Percentiles rank a stretch among this genome's conserved stretches.
Conservation (phyloP, 2,329 filamentous ascomycete species). For the Hymenoscyphus occultus region DNA sequence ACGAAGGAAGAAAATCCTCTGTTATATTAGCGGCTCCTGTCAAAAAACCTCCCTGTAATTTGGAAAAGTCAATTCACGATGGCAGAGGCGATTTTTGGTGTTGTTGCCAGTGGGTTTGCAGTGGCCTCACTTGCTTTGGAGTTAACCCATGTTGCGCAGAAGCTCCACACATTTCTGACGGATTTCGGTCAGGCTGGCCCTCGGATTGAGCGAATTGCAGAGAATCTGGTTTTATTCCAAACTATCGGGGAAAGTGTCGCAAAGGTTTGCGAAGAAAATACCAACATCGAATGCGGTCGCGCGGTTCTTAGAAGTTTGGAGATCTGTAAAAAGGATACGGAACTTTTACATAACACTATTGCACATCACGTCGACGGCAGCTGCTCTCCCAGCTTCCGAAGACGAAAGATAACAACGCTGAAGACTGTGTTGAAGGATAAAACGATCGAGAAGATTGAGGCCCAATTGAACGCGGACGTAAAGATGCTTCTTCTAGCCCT, state of each 20-base stretch:
- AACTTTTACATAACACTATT: not conserved
- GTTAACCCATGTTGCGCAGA: conserved; percentile 14
- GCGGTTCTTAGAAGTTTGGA: conserved; percentile 12
- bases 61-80: no score
- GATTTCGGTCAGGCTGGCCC: not conserved
- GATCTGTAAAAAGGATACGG: conserved; percentile 10
- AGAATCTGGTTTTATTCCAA: conserved; percentile 14
- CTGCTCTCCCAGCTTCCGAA: not conserved
- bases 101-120: conserved; percentile 14
- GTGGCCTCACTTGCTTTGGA: conserved; percentile 17
- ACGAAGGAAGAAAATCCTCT: no score
- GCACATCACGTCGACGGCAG: not conserved
- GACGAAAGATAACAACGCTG: conserved; percentile 7
- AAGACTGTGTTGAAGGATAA: conserved; percentile 12
- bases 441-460: conserved; percentile 15
- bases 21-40: no score
- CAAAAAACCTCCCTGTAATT: no score
- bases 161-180: conserved; percentile 12
- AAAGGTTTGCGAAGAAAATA: conserved; percentile 11
- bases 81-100: conserved; percentile 12
- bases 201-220: conserved; percentile 15
- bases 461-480: conserved; percentile 16
- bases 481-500: conserved; percentile 18
- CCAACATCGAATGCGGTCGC: conserved; percentile 5
- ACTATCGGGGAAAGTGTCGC: conserved; percentile 9